Evolutionary conservation across 495 filamentous ascomycete genomes (phyloP).

Genomic region (Hypoxylon subgilvum): DNA sequence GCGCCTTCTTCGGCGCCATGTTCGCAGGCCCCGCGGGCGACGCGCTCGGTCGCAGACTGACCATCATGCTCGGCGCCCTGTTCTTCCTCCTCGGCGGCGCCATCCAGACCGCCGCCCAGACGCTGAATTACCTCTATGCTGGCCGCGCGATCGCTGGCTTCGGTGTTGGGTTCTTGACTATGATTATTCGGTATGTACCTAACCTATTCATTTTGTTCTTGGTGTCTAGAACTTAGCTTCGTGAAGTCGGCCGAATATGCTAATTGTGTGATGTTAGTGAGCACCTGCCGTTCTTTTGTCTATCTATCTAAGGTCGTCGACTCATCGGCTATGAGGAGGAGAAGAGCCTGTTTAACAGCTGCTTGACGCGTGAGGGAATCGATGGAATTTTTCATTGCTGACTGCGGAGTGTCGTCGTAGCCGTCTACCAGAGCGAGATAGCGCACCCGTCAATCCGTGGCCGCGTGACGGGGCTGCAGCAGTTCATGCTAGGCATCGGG

Average conservation of each 20-base stretch:
- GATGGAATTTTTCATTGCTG: too few species aligned
- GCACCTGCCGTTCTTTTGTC: neutral
- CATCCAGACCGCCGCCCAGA: conserved; percentile 48
- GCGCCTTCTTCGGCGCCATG: conserved; percentile 62
- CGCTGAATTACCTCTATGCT: conserved; percentile 45
- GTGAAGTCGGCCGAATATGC: neutral
- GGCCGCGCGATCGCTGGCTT: conserved; percentile 50
- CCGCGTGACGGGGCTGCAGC: conserved; percentile 62
- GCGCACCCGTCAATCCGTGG: conserved; percentile 58
- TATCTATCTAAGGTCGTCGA: too few species aligned
- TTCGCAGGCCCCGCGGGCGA: conserved; percentile 57
- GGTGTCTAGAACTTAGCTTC: too few species aligned
- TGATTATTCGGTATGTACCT: conserved; percentile 53
- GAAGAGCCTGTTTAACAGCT: neutral
- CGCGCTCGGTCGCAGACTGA: conserved; percentile 50
- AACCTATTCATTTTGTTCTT: too few species aligned
- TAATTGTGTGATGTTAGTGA: conserved; percentile 21
- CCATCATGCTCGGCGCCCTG: conserved; percentile 48
- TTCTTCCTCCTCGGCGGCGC: conserved; percentile 51
- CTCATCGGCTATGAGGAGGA: too few species aligned
- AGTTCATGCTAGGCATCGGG: conserved; percentile 67
- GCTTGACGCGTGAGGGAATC: conserved; percentile 40
- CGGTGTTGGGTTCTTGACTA: conserved; percentile 55
- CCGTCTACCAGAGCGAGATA: conserved; percentile 59
- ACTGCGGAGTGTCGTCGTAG: conserved; percentile 46